Base-by-base conservation (phyloP, 2,329 filamentous ascomycete species). In the Phyllosticta paracitricarpa region DNA sequence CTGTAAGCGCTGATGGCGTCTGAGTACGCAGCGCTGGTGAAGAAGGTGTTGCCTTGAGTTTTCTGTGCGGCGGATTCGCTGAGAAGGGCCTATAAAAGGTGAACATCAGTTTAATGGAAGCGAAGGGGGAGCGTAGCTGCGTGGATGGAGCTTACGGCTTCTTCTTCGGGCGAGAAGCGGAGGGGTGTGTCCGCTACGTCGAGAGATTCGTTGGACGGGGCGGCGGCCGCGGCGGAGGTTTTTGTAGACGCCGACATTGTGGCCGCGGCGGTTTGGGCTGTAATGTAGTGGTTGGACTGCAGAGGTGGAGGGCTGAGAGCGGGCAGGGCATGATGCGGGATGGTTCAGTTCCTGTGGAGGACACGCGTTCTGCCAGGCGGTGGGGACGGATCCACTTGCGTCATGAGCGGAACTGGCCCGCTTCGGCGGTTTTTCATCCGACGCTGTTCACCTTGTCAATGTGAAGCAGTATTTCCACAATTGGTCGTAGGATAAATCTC, bases 1-100 rank as follows among this genome's bases (percentile, higher is more conserved):
- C 91, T 87, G 76, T 97, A 97, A 63, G 83, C 87, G 66, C 86
- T 83, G 64, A 97, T 87, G 51, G 93, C 93, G 64, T 87, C 85
- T 61, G 87, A 82, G 74, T 88, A 94, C 64, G 86, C 83, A 52
- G 83, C 82, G 2, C 83, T 81, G 0, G 82, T 79, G 75, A 97
- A 97, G n/a, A 91, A 82, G 4, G 82, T 74, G 71, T 97, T 97
- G 14, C 91, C 93, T 61, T 85, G 80, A 1, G 82, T 70, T 75
- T 96, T 97, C 68, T 87, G 84, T 1, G 81, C 72, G 67, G 88
- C 86, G 3, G 90, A 90, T 73, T 93, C 84, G 57, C 79, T 72
- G 22, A 96, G 73, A 17, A 96, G 83, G 48, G 79, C 76, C 86
- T 89, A 63, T 22, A 22, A 22, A 22, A 22, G 19, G 19, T 22